Percentiles rank a stretch among this genome's conserved stretches.
phyloP scores from a whole-genome alignment of 2,329 filamentous ascomycete genomes.

The Pseudocercospora crystallina region DNA sequence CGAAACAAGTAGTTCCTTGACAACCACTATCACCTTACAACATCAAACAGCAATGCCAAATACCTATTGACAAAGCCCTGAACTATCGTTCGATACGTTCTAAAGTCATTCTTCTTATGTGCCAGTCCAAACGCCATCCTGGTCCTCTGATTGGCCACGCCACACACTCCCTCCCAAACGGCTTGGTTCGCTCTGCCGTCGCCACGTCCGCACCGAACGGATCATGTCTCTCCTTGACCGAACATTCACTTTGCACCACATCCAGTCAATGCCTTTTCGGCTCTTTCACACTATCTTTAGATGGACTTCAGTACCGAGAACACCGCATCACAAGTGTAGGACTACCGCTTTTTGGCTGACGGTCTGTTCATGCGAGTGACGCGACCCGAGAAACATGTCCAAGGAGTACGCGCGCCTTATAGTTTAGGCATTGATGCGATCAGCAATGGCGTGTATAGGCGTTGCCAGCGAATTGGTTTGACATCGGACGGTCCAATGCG shows the following conservation, averaged over 20 bases:
- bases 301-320: conserved; percentile 3
- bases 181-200: conserved; percentile 1
- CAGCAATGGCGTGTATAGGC: conserved; percentile 3
- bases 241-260: neutral
- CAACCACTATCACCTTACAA: neutral
- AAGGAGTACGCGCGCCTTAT: conserved; percentile 4
- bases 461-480: neutral
- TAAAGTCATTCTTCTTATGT: conserved; percentile 3
- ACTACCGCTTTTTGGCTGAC: no score
- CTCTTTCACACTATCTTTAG: conserved; percentile 1
- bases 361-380: neutral
- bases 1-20: neutral
- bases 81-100: conserved; percentile 3
- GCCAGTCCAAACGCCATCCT: neutral
- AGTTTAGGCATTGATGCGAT: conserved; percentile 3
- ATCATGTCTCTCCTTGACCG: conserved; percentile 12
- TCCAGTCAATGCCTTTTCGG: conserved; percentile 10
- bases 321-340: neutral
- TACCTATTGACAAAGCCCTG: neutral
- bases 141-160: conserved; percentile 8
- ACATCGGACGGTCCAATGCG: neutral
- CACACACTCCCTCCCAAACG: neutral
- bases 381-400: conserved; percentile 14
- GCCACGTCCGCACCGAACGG: conserved; percentile 1
- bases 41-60: conserved; percentile 2